Evolutionary conservation across 164 flowering plant genomes (phyloP).

Genomic region (Nymphaea thermarum): DNA sequence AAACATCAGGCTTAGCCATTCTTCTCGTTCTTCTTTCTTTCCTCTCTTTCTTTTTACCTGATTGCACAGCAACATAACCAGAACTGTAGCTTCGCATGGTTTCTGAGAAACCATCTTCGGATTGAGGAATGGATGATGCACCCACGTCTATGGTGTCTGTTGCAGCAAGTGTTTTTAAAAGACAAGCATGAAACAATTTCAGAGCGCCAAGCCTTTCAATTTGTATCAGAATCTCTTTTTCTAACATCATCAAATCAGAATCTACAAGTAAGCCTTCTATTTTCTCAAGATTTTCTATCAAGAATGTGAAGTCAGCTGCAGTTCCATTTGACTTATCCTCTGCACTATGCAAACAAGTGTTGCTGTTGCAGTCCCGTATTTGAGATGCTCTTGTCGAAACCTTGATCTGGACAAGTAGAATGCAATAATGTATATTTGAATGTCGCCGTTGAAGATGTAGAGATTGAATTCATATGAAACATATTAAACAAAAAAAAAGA

Average conservation of each 20-base stretch:
- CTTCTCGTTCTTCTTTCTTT: conserved; percentile 33
- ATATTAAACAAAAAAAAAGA: not conserved
- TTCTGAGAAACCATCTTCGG: conserved; percentile 7
- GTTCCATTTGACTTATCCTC: conserved; percentile 12
- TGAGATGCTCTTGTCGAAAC: not conserved
- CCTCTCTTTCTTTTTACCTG: conserved; percentile 50
- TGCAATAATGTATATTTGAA: not conserved
- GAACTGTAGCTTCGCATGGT: not conserved
- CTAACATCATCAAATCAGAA: conserved; percentile 40
- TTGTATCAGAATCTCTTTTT: conserved; percentile 60
- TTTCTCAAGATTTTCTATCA: conserved; percentile 45
- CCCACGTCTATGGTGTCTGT: conserved; percentile 15
- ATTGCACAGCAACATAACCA: conserved; percentile 16
- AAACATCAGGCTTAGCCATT: conserved; percentile 7
- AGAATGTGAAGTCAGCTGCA: conserved; percentile 22
- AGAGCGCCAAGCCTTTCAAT: conserved; percentile 73
- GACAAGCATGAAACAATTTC: conserved; percentile 43
- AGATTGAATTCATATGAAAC: not conserved
- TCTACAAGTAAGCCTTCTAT: conserved; percentile 46
- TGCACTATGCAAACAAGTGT: conserved; percentile 8
- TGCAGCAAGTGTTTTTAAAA: conserved; percentile 32
- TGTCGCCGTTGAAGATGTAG: not conserved
- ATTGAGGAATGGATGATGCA: conserved; percentile 9
- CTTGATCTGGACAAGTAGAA: not conserved
- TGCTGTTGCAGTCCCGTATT: conserved; percentile 3